Conservation (phyloP, 73 alveolate genomes). For the Paramecium octaurelia region DNA sequence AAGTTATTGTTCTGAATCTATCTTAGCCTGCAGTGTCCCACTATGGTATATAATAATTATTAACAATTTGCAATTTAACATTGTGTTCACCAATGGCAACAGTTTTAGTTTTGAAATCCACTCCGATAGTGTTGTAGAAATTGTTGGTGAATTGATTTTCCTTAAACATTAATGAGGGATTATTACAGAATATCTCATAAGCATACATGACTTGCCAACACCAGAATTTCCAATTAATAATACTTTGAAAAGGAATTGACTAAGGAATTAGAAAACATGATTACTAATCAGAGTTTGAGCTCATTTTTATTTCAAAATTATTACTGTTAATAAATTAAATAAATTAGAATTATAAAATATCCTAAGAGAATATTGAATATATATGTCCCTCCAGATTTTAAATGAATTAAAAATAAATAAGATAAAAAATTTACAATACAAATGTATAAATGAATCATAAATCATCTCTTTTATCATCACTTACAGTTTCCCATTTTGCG, state of each 20-base stretch:
- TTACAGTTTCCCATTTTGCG: neutral
- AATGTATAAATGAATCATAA: slow-evolving; percentile 9
- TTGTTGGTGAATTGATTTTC: slow-evolving; percentile 69
- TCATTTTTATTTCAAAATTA: neutral
- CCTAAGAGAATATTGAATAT: neutral
- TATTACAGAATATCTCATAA: slow-evolving; percentile 66
- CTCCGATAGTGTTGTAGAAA: slow-evolving; percentile 72
- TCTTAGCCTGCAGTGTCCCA: slow-evolving; percentile 92
- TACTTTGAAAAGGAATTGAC: slow-evolving; percentile 76
- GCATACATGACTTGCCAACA: slow-evolving; percentile 72
- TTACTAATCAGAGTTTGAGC: slow-evolving; percentile 33
- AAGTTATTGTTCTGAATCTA: slow-evolving; percentile 77
- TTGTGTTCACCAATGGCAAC: slow-evolving; percentile 33
- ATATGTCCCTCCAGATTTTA: neutral
- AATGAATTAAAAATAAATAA: neutral
- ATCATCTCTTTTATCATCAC: slow-evolving; percentile 42
- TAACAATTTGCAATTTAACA: slow-evolving; percentile 52
- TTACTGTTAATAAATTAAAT: slow-evolving; percentile 10
- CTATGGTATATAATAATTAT: neutral
- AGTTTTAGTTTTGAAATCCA: slow-evolving; percentile 64
- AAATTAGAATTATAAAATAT: neutral
- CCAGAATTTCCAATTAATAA: slow-evolving; percentile 83
- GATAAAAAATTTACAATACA: neutral
- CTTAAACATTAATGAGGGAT: neutral
- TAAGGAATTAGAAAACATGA: neutral